phyloP scores from a whole-genome alignment of 2,329 filamentous ascomycete species.

The Fusarium nodosum region DNA sequence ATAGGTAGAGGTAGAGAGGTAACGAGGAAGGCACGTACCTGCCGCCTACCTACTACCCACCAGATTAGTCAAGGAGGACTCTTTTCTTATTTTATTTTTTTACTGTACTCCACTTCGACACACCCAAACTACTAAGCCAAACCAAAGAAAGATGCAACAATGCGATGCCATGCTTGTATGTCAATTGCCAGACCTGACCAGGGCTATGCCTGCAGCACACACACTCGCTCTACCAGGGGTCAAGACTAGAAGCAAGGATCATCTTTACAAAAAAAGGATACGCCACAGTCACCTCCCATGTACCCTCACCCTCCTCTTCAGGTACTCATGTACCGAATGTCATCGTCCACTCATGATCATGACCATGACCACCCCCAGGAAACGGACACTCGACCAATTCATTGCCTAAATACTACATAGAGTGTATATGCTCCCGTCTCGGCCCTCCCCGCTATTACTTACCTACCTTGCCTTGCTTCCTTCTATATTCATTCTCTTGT shows the following conservation, averaged over 20 bases:
- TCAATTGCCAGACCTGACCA: slow-evolving; percentile 29
- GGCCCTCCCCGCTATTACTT: slow-evolving; percentile 43
- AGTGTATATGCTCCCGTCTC: slow-evolving; percentile 42
- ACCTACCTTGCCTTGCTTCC: slow-evolving; percentile 14
- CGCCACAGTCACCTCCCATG: slow-evolving; percentile 50
- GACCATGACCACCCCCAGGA: slow-evolving; percentile 42
- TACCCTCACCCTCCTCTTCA: slow-evolving; percentile 45
- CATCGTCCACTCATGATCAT: slow-evolving; percentile 50
- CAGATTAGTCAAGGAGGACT: not conserved
- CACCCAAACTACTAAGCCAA: not conserved
- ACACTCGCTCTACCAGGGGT: not conserved
- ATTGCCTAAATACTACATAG: slow-evolving; percentile 51
- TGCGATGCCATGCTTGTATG: slow-evolving; percentile 5
- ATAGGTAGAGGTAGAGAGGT: not conserved
- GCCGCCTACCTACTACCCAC: too few relatives aligned
- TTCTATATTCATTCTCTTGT: slow-evolving; percentile 38
- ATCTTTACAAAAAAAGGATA: slow-evolving; percentile 13
- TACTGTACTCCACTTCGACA: slow-evolving; percentile 35
- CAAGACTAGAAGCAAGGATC: slow-evolving; percentile 19
- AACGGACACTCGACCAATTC: slow-evolving; percentile 35
- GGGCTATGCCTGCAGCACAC: slow-evolving; percentile 33
- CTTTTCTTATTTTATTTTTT: slow-evolving; percentile 15
- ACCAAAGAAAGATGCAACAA: not conserved
- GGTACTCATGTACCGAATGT: slow-evolving; percentile 48
- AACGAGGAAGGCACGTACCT: too few relatives aligned